Conservation (phyloP, 768 basidiomycete genomes). For the Russula emetica region DNA sequence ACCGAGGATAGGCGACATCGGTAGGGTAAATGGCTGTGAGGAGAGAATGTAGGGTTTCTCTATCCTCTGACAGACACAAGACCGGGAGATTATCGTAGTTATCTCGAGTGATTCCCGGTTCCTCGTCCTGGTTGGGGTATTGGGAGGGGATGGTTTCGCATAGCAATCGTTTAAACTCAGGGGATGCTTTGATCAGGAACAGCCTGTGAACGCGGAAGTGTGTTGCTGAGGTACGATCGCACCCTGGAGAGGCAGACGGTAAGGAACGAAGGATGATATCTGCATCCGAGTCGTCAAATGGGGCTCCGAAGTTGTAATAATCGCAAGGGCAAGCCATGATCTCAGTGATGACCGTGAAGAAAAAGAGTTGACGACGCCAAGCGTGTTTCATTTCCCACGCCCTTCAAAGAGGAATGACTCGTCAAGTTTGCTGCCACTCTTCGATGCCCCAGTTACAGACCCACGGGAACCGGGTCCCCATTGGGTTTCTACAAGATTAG, state of each 20-base stretch:
- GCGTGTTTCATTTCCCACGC: too few relatives aligned
- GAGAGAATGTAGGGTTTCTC: constrained; percentile 18
- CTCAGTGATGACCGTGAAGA: too few relatives aligned
- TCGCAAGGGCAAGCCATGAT: too few relatives aligned
- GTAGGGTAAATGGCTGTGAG: constrained; percentile 19
- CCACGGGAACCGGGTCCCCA: too few relatives aligned
- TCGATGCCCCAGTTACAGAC: too few relatives aligned
- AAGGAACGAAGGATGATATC: constrained; percentile 23
- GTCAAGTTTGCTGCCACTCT: too few relatives aligned
- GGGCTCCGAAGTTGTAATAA: constrained; percentile 34
- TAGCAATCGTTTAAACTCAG: constrained; percentile 16
- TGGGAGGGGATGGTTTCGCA: background rate
- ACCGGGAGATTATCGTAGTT: background rate
- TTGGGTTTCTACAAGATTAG: too few relatives aligned
- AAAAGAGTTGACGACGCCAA: too few relatives aligned
- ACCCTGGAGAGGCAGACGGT: background rate
- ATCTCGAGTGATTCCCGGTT: constrained; percentile 1
- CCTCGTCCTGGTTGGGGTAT: background rate
- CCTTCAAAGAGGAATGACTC: too few relatives aligned
- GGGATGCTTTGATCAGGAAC: constrained; percentile 15
- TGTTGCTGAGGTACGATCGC: background rate
- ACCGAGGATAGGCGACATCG: constrained; percentile 10
- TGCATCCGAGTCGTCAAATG: constrained; percentile 48
- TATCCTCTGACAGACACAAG: constrained; percentile 7
- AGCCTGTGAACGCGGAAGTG: constrained; percentile 13